Evolutionary conservation across 2,329 filamentous ascomycete species (phyloP), one percentile per base, ranked within the genome.

Genomic region (Xylaria polymorpha): DNA sequence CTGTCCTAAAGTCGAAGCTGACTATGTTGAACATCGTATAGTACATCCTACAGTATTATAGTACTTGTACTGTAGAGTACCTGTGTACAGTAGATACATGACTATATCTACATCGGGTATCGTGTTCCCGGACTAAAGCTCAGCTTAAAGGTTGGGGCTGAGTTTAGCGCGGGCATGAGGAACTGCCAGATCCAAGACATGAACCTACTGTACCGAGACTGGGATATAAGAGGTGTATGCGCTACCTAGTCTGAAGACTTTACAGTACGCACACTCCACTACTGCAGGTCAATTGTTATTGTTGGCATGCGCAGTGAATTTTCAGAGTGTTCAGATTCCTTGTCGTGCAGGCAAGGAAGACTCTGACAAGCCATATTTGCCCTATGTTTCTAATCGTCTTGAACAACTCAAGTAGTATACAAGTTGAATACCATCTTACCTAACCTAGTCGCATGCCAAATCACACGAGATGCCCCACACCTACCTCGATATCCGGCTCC

Each of bases 131-230:
- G 4, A 29, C 51, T 57, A 39, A 43, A 50, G 20, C 12, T 41
- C 51, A 48, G 43, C 61, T 56, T n/a, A 37, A 22, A 32, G 14
- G 5, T 53, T 41, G 20, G 46, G 15, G 56, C 63, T 55, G 25
- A 55, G 15, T 60, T 61, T 66, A 66, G 63, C 37, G 39, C 15
- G 25, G 22, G 20, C 12, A 20, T 14, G 32, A 41, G 41, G 51
- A 58, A 9, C 39, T 56, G 15, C 4, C 10, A 25, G 12, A 41
- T 9, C 10, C 20, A 29, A 55, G 15, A 35, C 22, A 35, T 46
- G 48, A 62, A 18, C 29, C 1, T 63, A 44, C 51, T 5, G 29
- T 63, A 44, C 51, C 12, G 29, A 35, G 32, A 20, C 22, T 10
- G 48, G 18, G 22, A 39, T 20, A 39, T 43, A 29, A 44, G 46